phyloP scores from a whole-genome alignment of 176 grass and related monocot genomes.

The Saccharum officinarum region DNA sequence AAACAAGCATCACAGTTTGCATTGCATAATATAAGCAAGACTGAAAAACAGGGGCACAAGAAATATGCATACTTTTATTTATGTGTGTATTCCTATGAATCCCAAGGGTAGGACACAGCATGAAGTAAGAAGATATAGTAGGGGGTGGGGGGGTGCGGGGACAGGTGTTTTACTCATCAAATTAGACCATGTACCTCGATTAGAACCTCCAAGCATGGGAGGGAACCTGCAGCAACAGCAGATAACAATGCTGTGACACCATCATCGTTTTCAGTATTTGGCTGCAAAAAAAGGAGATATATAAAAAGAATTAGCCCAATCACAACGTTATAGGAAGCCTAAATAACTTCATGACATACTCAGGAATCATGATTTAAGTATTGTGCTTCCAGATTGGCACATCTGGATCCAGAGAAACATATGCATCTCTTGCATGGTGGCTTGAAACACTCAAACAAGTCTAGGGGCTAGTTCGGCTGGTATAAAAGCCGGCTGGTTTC shows the following conservation, averaged over 20 bases:
- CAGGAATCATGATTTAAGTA: not conserved
- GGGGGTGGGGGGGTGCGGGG: not conserved
- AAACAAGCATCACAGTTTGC: not conserved
- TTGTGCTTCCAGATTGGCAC: slow-evolving; percentile 4
- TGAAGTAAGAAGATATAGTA: slow-evolving; percentile 9
- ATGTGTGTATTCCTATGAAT: not conserved
- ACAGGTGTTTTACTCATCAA: not conserved
- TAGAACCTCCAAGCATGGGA: slow-evolving; percentile 80
- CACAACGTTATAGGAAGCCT: not conserved
- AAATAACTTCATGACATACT: not conserved
- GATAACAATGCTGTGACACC: slow-evolving; percentile 81
- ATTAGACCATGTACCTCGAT: slow-evolving; percentile 54
- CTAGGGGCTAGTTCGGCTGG: too few relatives aligned
- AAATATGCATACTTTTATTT: not conserved
- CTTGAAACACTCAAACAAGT: not conserved
- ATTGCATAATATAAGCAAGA: slow-evolving; percentile 9
- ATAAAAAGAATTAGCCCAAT: not conserved
- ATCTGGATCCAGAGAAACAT: not conserved
- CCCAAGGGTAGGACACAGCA: not conserved
- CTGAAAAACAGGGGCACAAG: not conserved
- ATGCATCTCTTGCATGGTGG: not conserved
- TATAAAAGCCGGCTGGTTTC: too few relatives aligned
- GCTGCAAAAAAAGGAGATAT: slow-evolving; percentile 42
- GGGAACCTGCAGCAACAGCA: slow-evolving; percentile 80
- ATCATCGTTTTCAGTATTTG: slow-evolving; percentile 80